These are phyloP conservation scores for Ceratocystis cubensis DNA, from an alignment of 2,329 filamentous ascomycete species.

Conservation along the genomic window DNA sequence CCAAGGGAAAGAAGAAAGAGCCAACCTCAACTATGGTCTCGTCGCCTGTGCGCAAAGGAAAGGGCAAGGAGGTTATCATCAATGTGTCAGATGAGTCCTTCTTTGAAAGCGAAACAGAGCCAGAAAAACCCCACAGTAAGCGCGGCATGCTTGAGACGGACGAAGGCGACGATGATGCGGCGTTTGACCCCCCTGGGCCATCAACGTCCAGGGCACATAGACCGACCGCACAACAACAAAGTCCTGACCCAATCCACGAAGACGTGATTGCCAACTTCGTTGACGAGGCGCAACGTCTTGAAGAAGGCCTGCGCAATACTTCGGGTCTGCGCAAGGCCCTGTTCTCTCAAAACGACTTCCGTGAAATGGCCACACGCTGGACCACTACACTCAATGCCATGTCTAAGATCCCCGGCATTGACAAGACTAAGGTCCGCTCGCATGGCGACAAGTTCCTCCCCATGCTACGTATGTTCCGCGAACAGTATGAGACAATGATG, in stretches of 20 bases:
- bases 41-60: conserved; percentile 34
- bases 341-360: conserved; percentile 58
- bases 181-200: conserved; percentile 35
- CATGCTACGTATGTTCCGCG: conserved; percentile 40
- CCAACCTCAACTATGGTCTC: conserved; percentile 39
- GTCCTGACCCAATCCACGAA: conserved; percentile 44
- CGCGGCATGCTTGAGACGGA: conserved; percentile 22
- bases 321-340: conserved; percentile 44
- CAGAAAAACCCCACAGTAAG: not conserved
- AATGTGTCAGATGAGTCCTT: conserved; percentile 19
- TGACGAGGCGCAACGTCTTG: conserved; percentile 44
- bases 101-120: conserved; percentile 8
- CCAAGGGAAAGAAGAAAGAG: conserved; percentile 30
- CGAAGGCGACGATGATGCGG: conserved; percentile 33
- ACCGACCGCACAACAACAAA: conserved; percentile 30
- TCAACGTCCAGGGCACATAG: conserved; percentile 13
- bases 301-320: conserved; percentile 49
- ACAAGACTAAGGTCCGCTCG: conserved; percentile 46
- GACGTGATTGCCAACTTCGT: conserved; percentile 55
- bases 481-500: conserved; percentile 40
- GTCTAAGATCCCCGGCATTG: conserved; percentile 49
- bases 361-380: conserved; percentile 61
- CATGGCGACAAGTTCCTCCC: conserved; percentile 50
- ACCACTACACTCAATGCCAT: conserved; percentile 51
- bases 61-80: conserved; percentile 23